phyloP scores from a whole-genome alignment of 805 yeast species.

The Saturnispora kantuleensis region DNA sequence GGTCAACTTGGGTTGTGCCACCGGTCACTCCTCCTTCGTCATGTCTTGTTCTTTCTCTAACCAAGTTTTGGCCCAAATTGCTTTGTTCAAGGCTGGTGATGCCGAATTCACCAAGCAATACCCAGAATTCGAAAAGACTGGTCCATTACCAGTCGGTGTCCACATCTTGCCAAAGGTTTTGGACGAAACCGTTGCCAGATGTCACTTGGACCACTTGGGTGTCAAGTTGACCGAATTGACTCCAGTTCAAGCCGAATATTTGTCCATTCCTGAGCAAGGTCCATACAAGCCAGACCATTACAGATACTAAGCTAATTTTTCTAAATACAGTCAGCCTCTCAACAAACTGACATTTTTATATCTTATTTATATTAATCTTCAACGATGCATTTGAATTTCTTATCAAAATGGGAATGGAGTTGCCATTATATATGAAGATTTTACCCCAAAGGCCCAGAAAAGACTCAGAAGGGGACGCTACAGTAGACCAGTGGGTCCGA shows the following conservation, averaged over 20 bases:
- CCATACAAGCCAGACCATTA: conserved; percentile 97
- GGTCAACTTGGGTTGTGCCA: conserved; percentile 98
- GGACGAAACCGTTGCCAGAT: conserved; percentile 97
- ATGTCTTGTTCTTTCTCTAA: conserved; percentile 99
- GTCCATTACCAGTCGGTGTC: conserved; percentile 85
- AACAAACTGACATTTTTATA: conserved; percentile 5
- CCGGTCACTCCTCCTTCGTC: conserved; percentile 98
- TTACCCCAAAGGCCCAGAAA: background rate
- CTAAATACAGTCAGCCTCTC: conserved; percentile 2
- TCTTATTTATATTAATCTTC: conserved; percentile 3
- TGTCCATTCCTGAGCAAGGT: conserved; percentile 85
- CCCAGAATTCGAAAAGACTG: conserved; percentile 88
- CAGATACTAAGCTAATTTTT: conserved; percentile 61
- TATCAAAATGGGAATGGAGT: background rate
- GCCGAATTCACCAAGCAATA: conserved; percentile 64
- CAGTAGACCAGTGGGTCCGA: background rate
- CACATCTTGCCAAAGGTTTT: conserved; percentile 95
- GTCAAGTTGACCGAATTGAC: conserved; percentile 74
- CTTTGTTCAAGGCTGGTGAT: conserved; percentile 85
- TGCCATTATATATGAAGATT: conserved; percentile 1
- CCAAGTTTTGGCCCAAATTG: conserved; percentile 98
- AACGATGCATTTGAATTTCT: background rate
- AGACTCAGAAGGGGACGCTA: background rate
- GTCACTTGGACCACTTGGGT: conserved; percentile 92
- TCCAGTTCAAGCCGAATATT: conserved; percentile 82